phyloP scores from a whole-genome alignment of 2,329 filamentous ascomycete species.

The Cercospora citrullina region DNA sequence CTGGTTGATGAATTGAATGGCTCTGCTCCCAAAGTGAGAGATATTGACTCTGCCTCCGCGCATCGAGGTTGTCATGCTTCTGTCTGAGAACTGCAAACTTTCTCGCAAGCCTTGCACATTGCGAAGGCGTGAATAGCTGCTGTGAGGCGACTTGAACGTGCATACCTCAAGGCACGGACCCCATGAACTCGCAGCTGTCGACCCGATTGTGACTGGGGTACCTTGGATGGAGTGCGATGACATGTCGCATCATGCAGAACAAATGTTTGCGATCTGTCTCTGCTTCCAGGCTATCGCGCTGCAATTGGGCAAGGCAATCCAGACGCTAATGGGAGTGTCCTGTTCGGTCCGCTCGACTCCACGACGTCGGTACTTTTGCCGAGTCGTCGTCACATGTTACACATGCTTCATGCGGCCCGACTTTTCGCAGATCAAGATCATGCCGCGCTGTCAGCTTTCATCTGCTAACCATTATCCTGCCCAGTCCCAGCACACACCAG shows the following conservation, averaged over 20 bases:
- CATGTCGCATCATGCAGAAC: background rate
- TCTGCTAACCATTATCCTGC: conserved; percentile 59
- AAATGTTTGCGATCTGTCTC: background rate
- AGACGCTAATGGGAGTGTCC: conserved; percentile 9
- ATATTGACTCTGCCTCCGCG: background rate
- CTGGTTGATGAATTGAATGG: background rate
- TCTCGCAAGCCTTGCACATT: background rate
- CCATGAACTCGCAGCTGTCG: background rate
- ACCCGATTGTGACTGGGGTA: background rate
- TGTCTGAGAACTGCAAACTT: background rate
- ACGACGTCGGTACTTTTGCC: conserved; percentile 2
- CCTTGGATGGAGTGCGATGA: background rate
- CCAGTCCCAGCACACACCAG: conserved; percentile 90
- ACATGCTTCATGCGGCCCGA: background rate
- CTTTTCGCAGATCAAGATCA: background rate
- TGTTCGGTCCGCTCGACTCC: conserved; percentile 14
- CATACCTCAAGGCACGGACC: background rate
- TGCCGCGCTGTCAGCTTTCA: background rate
- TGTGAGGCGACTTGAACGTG: background rate
- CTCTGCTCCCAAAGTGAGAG: background rate
- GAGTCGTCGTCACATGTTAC: conserved; percentile 2
- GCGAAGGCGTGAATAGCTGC: background rate
- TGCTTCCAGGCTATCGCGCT: background rate
- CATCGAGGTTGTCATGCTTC: background rate
- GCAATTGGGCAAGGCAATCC: conserved; percentile 5